Evolutionary conservation across 345 rosid species (phyloP).

Genomic region (Camelina neglecta): DNA sequence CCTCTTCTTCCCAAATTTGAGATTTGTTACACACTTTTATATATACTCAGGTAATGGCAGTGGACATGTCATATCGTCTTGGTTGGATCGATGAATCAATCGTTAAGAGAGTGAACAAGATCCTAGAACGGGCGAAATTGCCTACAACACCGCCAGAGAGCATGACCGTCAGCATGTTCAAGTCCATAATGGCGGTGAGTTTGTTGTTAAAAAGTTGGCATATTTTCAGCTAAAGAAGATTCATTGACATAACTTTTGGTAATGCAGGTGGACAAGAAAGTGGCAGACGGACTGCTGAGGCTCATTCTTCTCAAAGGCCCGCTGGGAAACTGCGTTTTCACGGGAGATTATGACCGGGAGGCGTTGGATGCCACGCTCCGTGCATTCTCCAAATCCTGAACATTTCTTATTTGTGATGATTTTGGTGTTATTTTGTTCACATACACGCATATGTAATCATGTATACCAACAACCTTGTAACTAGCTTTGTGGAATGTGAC

Average conservation of each 20-base stretch:
- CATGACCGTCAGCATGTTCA: conserved; percentile 92
- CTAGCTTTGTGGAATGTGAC: conserved; percentile 35
- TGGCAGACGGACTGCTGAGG: conserved; percentile 92
- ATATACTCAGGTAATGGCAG: conserved; percentile 84
- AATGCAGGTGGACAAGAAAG: conserved; percentile 96
- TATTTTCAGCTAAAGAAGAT: background rate
- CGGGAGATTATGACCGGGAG: conserved; percentile 85
- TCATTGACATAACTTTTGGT: conserved; percentile 5
- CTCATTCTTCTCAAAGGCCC: conserved; percentile 95
- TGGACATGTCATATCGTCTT: conserved; percentile 96
- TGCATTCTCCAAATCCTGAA: conserved; percentile 56
- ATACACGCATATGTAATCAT: conserved; percentile 13
- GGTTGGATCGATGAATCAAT: conserved; percentile 95
- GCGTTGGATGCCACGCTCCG: conserved; percentile 84
- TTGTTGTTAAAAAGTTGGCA: conserved; percentile 3
- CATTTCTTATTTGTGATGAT: background rate
- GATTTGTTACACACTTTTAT: conserved; percentile 6
- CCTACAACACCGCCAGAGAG: conserved; percentile 76
- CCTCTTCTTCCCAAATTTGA: background rate
- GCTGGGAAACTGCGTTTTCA: conserved; percentile 88
- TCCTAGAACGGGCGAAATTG: conserved; percentile 70
- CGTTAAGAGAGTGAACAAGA: conserved; percentile 68
- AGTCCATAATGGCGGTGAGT: conserved; percentile 95
- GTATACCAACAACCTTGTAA: conserved; percentile 33
- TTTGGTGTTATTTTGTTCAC: conserved; percentile 24